Evolutionary conservation across 2,329 filamentous ascomycete genomes (phyloP), one percentile per base, ranked within the genome.

Genomic region (Ophioceras dolichostomum): DNA sequence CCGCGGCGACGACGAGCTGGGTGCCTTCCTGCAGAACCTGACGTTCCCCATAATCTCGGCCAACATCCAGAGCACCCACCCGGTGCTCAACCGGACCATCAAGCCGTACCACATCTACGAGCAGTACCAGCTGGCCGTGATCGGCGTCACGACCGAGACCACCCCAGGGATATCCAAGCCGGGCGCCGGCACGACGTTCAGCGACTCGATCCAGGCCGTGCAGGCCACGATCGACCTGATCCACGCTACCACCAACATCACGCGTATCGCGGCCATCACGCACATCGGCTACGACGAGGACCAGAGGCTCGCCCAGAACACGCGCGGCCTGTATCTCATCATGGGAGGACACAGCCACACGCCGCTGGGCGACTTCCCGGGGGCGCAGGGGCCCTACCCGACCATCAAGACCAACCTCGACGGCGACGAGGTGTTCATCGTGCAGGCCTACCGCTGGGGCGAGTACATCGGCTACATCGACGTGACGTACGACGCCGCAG

Each of bases 401-500:
- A 81, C 76, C 12, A 73, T 81, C 36, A 65, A 67, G 37, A 56
- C 68, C 20, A 78, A 81, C 51, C 54, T 63, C 43, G 68, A 73
- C 35, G 76, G 73, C 32, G 70, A 80, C 24, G 77, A 81, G 47
- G 76, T 81, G 35, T 81, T 80, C 49, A 67, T 80, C 47, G 76
- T 82, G 14, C 79, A 75, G 7, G 70, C 76, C 3, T 81, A 76
- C 50, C 68, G 75, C 43, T 81, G 77, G 77, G 76, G 76, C 36
- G 73, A 80, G 56, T 80, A 80, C 39, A 55, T 81, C 3, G 77
- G 76, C 40, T 76, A 76, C 52, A 81, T 81, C 45, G 75, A 79
- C 43, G 66, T 81, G 7, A 73, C 71, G 1, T 81, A 77, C 47
- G 73, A 78, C 46, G 44, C 60, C 4, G 57, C 70, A 2, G 77